A percentile compares a stretch with the other conserved stretches of the same genome.
Evolutionary conservation across 2,329 filamentous ascomycete species (phyloP).

Genomic region (Monilinia fructigena): DNA sequence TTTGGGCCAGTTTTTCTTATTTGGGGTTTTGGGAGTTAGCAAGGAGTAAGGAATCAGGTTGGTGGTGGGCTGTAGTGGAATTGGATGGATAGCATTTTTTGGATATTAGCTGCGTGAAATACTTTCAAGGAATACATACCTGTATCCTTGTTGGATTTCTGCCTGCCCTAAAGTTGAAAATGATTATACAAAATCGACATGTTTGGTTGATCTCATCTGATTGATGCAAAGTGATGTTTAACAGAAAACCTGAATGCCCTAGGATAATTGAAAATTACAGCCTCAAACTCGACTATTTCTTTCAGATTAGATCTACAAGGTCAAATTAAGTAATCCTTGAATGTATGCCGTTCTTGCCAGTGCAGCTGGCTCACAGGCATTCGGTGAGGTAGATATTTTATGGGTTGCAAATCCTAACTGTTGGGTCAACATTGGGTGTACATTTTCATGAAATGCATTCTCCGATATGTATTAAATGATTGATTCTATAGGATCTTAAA

Average conservation of each 20-base stretch:
- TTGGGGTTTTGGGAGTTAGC: constrained; percentile 3
- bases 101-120: neutral
- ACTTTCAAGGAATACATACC: neutral
- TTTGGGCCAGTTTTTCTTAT: neutral
- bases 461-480: too few species aligned
- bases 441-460: too few species aligned
- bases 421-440: neutral
- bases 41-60: neutral
- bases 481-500: too few species aligned
- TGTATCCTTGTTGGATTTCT: neutral
- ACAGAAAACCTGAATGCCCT: neutral
- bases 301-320: neutral
- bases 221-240: neutral
- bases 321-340: neutral
- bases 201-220: neutral
- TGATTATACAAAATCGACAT: neutral
- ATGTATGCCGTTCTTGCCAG: neutral
- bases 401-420: neutral
- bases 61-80: neutral
- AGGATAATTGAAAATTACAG: neutral
- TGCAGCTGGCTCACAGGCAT: neutral
- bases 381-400: neutral
- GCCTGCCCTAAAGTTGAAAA: neutral
- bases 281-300: neutral
- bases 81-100: constrained; percentile 7